Base-by-base conservation (phyloP, 768 basidiomycete species). In the Phlebiopsis gigantea region DNA sequence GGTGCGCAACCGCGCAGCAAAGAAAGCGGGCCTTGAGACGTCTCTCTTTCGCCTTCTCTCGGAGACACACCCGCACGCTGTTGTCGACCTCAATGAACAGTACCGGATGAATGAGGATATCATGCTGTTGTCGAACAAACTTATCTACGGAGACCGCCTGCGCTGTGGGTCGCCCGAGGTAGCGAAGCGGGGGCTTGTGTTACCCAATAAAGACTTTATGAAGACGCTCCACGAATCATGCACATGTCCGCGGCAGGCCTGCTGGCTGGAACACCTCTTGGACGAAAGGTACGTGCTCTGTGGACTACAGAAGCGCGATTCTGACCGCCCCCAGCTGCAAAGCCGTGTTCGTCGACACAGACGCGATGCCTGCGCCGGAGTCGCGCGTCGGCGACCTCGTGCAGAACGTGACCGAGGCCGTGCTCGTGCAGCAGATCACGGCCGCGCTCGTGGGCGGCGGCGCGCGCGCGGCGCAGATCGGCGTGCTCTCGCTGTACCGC, bases 101-200 rank as follows among this genome's bases (percentile, higher is more conserved):
- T 99, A 98, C 67, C 80, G 97, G 45, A 98, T 98, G 97, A 98
- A 96, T 69, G 82, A 82, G 55, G 93, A 96, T 59, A 97, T 98
- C 67, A 98, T 98, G 95, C 67, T 80, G 9, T 75, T 98, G 8
- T 91, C 90, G 1, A 98, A 98, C 69, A 78, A 76, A 55, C 83
- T 98, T 46, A 85, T 98, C 9, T 98, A 98, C 64, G 75, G 79
- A 9, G 81, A 87, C 57, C 79, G 86, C 19, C 76, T 98, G 42
- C 77, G 73, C 46, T 96, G 93, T 66, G 97, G 96, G 4, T 86
- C 81, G 9, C 82, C 84, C 46, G 72, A 74, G 17, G 83, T 96
- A 10, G 89, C 90, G 28, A 73, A 76, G 41, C 78, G 77, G 62
- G 74, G 68, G 19, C 69, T 98, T 54, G 64, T 65, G 1, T 65